Evolutionary conservation across 371 early-diverging fungal species (phyloP), one percentile per base, ranked within the genome.

Genomic region (Rhizopus delemar): DNA sequence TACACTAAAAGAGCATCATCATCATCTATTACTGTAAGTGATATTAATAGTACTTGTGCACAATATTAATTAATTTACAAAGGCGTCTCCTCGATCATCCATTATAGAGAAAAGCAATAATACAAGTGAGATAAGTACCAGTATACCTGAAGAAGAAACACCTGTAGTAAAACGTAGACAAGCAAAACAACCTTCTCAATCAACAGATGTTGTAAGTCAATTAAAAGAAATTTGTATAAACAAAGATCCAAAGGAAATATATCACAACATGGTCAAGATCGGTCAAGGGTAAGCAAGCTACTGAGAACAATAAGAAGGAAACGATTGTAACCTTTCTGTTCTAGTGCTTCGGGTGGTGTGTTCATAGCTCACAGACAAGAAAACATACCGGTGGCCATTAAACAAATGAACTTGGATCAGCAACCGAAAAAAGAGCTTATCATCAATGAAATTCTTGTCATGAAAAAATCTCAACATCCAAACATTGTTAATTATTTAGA

Each of bases 401-500:
- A 91, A 71, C 92, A 93, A 69, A 93, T 92, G 89, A 87, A 91
- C 67, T 71, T 93, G 52, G 86, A 86, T 51, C 80, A 88, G 63
- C 92, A 93, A 73, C 91, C 91, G 22, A 89, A 90, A 65, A 91
- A 92, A 76, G 93, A 92, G 41, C 68, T 93, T 31, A 92, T 93
- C 56, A 90, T 93, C 66, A 90, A 91, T 63, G 92, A 92, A 65
- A 92, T 91, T 51, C 57, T 89, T 29, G 88, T 93, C 11, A 88
- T 91, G 89, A 80, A 83, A 51, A 83, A 79, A 46, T 73, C 83
- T 29, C 68, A 75, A 50, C 88, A 92, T 72, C 77, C 80, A 60
- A 90, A 90, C 65, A 89, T 90, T 71, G 93, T 91, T 55, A 93
- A 90, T 59, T 91, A 69, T 57, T 83, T 92, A 35, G 91, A 91